Base-by-base conservation (phyloP, 140 eudicot species). In the Artemisia princeps region DNA sequence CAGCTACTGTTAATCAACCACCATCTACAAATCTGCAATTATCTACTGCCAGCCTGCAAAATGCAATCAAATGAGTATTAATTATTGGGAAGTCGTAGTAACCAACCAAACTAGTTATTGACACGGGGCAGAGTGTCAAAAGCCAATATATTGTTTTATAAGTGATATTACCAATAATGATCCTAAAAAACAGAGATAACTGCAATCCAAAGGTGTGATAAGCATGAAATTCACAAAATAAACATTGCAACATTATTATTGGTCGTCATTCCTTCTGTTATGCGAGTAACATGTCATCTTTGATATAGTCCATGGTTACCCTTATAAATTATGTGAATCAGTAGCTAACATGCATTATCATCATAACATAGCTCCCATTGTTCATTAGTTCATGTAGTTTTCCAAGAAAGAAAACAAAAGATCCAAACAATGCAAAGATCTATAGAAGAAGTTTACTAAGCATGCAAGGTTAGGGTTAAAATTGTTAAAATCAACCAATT, bases 41-140 rank as follows among this genome's bases (percentile, higher is more conserved):
- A 66, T 66, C 60, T 14, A 26, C 49, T 50, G 60, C 71, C 71
- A 66, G 60, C 50, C 59, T 62, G 68, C 61, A 28, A 65, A 48
- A 65, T 15, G 26, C 65, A 69, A 69, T 24, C 46, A 52, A 50
- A 24, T 24, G 28, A 2, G 28, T 2, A 24, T 24, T 24, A 24
- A 24, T 24, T 24, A 24, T 24, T 2, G 0, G 28, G 28, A 55
- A 44, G 0, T 45, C 1, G 15, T 30, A n/a, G 16, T 14, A 51
- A 14, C 17, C 13, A 24, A 57, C 42, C 42, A 23, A 57, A 24
- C 42, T 15, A 17, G 3, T 55, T 14, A 52, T 52, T 4, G 55
- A 3, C 9, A 51, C 11, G 37, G 33, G 0, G 55, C 55, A 14
- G 55, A 17, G 17, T 11, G 17, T 51, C 55, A 51, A 51, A 51